These are phyloP conservation scores for Clitopilus hobsonii DNA, from an alignment of 768 basidiomycete genomes.

Conservation along the genomic window DNA sequence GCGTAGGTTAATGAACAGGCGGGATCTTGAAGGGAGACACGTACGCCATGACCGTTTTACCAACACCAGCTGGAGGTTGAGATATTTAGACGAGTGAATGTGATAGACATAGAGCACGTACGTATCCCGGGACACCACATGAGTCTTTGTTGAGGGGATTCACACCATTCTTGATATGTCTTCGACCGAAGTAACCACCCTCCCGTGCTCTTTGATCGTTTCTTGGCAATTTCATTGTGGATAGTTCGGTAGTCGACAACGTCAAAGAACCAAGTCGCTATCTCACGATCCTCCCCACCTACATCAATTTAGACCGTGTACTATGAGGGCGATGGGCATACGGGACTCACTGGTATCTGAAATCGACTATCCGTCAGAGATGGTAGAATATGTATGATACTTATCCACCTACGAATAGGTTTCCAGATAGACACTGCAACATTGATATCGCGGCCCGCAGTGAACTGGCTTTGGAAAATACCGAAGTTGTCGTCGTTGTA, in stretches of 20 bases:
- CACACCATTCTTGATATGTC: not conserved
- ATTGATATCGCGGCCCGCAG: not conserved
- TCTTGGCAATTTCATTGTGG: not conserved
- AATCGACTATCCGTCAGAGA: not conserved
- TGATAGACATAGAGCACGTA: not conserved
- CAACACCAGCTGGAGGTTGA: not conserved
- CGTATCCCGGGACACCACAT: not conserved
- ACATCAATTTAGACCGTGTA: not conserved
- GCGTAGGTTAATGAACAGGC: not conserved
- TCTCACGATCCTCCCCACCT: not conserved
- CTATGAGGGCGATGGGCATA: not conserved
- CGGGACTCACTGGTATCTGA: too few species aligned
- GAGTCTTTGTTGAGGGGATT: not conserved
- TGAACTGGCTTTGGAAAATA: not conserved
- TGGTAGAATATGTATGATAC: too few species aligned
- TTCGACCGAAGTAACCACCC: not conserved
- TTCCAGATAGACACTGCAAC: not conserved
- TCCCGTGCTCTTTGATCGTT: not conserved
- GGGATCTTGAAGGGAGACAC: not conserved
- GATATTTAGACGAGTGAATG: not conserved
- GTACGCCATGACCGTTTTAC: not conserved
- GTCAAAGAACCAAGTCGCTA: not conserved
- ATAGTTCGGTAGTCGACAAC: not conserved
- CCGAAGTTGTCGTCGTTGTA: not conserved
- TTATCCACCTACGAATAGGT: not conserved